Percentiles rank a stretch among this genome's conserved stretches.
phyloP scores from a whole-genome alignment of 2,329 filamentous ascomycete genomes.

The Epichloe glyceriae region DNA sequence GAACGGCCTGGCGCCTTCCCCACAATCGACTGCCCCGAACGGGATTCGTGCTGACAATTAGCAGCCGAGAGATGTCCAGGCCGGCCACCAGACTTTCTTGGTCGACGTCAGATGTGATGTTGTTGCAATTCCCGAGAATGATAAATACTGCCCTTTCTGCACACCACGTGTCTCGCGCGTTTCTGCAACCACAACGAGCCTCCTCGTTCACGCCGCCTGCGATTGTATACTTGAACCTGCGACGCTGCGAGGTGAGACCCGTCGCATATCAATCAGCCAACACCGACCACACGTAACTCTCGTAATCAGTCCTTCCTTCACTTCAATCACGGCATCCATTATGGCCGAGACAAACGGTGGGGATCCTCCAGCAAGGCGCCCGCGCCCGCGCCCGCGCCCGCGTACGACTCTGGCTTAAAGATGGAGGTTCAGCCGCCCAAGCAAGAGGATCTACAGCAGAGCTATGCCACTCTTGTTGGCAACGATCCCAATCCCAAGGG shows the following conservation, averaged over 20 bases:
- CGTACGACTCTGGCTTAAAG: conserved; percentile 27
- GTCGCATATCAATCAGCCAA: neutral
- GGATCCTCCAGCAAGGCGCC: conserved; percentile 19
- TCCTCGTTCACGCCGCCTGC: no score
- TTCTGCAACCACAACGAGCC: no score
- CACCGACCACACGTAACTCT: neutral
- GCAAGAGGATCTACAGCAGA: conserved; percentile 72
- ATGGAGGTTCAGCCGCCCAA: conserved; percentile 69
- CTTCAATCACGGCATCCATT: conserved; percentile 9
- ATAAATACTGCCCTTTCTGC: neutral
- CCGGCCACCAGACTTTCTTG: neutral
- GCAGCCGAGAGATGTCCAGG: neutral
- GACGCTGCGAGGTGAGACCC: neutral
- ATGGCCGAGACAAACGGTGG: conserved; percentile 14
- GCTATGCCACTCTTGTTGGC: conserved; percentile 54
- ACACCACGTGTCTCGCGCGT: no score
- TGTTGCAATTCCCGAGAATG: neutral
- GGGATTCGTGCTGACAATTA: neutral
- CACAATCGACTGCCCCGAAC: neutral
- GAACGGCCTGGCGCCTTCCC: neutral
- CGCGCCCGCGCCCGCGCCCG: conserved; percentile 12
- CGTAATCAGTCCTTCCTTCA: conserved; percentile 8
- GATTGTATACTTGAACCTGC: no score
- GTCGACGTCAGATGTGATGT: neutral
- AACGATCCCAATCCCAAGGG: conserved; percentile 60